Evolutionary conservation across 2,329 filamentous ascomycete species (phyloP).

Genomic region (Aspergillus hortae): DNA sequence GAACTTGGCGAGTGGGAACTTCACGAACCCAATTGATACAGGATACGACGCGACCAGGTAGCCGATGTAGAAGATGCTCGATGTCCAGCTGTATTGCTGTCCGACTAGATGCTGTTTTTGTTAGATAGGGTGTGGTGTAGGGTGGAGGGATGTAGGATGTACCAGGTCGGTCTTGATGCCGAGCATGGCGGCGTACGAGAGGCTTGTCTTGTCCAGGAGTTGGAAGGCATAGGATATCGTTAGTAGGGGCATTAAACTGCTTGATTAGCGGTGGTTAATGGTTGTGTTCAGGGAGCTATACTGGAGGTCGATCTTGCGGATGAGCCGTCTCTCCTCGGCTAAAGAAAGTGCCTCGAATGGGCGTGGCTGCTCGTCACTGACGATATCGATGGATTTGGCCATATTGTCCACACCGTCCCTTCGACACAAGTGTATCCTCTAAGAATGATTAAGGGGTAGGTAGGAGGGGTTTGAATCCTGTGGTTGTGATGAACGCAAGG

Average conservation of each 20-base stretch:
- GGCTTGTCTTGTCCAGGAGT: conserved; percentile 8
- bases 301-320: background rate
- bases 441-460: too few relatives aligned
- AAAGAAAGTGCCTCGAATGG: background rate
- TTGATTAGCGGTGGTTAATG: too few relatives aligned
- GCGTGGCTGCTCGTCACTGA: too few relatives aligned
- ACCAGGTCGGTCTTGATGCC: conserved; percentile 14
- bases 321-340: background rate
- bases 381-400: too few relatives aligned
- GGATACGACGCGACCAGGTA: conserved; percentile 30
- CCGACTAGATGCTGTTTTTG: conserved; percentile 7
- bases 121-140: background rate
- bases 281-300: background rate
- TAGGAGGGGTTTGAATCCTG: too few relatives aligned
- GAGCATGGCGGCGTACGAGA: conserved; percentile 14
- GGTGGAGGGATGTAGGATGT: background rate
- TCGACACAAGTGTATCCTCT: too few relatives aligned
- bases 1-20: conserved; percentile 31
- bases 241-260: background rate
- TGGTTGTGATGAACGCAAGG: too few relatives aligned
- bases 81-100: conserved; percentile 19
- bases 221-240: background rate
- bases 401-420: too few relatives aligned
- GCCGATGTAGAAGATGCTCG: conserved; percentile 24
- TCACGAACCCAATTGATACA: conserved; percentile 30